A percentile compares a stretch with the other conserved stretches of the same genome.
Evolutionary conservation across 148 eudicot species (phyloP).

Genomic region (Linanthus parryae): DNA sequence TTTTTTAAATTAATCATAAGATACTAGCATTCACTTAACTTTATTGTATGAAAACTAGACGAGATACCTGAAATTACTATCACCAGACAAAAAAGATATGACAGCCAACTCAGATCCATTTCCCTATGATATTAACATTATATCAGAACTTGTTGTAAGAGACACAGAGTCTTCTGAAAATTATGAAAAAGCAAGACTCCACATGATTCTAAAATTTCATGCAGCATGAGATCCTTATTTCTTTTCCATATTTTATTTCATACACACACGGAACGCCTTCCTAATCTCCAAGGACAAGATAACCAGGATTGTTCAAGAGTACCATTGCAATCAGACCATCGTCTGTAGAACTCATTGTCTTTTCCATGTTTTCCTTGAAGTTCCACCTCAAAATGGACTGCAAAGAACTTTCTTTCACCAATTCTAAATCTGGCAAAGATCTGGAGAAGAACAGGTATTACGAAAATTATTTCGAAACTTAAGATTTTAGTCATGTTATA

Average conservation of each 20-base stretch:
- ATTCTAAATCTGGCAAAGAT: conserved; percentile 13
- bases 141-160: not conserved
- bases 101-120: conserved; percentile 68
- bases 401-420: conserved; percentile 15
- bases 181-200: not conserved
- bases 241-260: not conserved
- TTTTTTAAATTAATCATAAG: not conserved
- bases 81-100: conserved; percentile 43
- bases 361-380: conserved; percentile 44
- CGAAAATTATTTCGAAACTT: not conserved
- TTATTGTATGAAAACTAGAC: not conserved
- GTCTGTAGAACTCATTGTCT: conserved; percentile 41
- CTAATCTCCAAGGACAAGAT: not conserved
- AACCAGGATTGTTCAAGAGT: not conserved
- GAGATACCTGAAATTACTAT: conserved; percentile 47
- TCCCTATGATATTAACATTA: conserved; percentile 23
- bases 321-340: conserved; percentile 56
- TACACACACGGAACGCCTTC: no score
- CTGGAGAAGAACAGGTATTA: conserved; percentile 24
- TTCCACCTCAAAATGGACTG: conserved; percentile 18
- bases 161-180: conserved; percentile 2
- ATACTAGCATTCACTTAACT: not conserved
- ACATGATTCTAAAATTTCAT: not conserved
- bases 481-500: not conserved
- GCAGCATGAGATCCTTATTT: conserved; percentile 1